These are phyloP conservation scores for Microdochium trichocladiopsis DNA, from an alignment of 2,329 filamentous ascomycete species.

Conservation along the genomic window DNA sequence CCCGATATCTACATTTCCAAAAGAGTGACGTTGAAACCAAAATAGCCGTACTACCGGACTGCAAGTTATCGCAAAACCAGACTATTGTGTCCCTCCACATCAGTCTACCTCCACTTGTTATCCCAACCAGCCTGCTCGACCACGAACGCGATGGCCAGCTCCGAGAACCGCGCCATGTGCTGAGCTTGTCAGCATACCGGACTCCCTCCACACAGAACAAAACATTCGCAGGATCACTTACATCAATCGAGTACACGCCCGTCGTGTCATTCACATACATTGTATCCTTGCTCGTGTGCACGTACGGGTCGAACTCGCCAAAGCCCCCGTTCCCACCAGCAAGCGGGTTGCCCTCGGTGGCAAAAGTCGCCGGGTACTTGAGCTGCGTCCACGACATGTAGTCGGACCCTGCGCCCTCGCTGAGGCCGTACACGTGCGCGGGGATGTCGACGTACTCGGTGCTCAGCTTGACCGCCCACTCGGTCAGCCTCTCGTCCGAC, in stretches of 20 bases:
- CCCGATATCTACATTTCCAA: too few relatives aligned
- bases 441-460: conserved; percentile 28
- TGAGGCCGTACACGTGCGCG: conserved; percentile 22
- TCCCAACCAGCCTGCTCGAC: conserved; percentile 32
- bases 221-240: conserved; percentile 8
- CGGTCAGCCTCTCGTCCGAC: conserved; percentile 25
- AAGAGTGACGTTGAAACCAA: too few relatives aligned
- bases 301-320: conserved; percentile 29
- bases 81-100: not conserved
- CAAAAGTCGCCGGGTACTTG: conserved; percentile 30
- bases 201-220: not conserved
- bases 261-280: conserved; percentile 28
- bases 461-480: conserved; percentile 24
- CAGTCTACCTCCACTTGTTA: conserved; percentile 25
- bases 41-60: too few relatives aligned
- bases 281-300: conserved; percentile 26
- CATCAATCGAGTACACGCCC: conserved; percentile 29
- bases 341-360: conserved; percentile 27
- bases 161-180: conserved; percentile 32
- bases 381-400: conserved; percentile 31
- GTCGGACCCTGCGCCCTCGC: conserved; percentile 25
- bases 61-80: too few relatives aligned
- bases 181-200: conserved; percentile 9
- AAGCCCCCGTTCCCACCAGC: conserved; percentile 14
- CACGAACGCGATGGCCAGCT: conserved; percentile 29